A percentile compares a stretch with the other conserved stretches of the same genome.
Evolutionary conservation across 306 rosid species (phyloP).

Genomic region (Castanea sativa): DNA sequence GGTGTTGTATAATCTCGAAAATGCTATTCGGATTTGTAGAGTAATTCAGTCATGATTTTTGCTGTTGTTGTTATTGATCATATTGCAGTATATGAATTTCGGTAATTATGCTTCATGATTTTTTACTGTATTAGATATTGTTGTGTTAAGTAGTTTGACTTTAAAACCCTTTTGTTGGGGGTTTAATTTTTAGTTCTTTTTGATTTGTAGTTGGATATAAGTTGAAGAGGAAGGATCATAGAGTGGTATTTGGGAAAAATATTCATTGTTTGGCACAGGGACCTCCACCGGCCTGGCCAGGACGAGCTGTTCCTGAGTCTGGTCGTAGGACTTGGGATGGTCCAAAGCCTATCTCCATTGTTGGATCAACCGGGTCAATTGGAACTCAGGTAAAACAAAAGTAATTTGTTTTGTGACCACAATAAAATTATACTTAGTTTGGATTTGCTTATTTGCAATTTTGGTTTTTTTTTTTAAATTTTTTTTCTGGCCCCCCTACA

Average conservation of each 20-base stretch:
- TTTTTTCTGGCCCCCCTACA: too few species aligned
- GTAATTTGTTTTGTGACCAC: neutral
- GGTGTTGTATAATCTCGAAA: neutral
- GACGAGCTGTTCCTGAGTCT: constrained; percentile 64
- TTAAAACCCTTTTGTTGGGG: neutral
- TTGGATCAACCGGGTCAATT: constrained; percentile 92
- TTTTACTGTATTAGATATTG: neutral
- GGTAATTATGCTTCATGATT: neutral
- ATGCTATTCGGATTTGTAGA: neutral
- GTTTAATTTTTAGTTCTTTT: constrained; percentile 6
- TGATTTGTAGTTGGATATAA: constrained; percentile 48
- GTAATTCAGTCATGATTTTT: neutral
- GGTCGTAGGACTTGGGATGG: constrained; percentile 72
- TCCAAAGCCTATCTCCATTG: constrained; percentile 84
- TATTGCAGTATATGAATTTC: neutral
- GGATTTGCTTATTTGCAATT: too few species aligned
- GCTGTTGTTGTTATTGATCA: neutral
- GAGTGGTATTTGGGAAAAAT: constrained; percentile 35
- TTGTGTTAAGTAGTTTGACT: neutral
- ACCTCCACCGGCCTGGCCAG: constrained; percentile 98
- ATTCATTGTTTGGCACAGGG: constrained; percentile 59
- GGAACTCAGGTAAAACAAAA: constrained; percentile 81
- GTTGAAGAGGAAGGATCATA: constrained; percentile 56
- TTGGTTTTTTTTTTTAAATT: too few species aligned
- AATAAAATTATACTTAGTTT: neutral